These are phyloP conservation scores for Zymoseptoria pseudotritici DNA, from an alignment of 2,329 filamentous ascomycete genomes.

Conservation along the genomic window DNA sequence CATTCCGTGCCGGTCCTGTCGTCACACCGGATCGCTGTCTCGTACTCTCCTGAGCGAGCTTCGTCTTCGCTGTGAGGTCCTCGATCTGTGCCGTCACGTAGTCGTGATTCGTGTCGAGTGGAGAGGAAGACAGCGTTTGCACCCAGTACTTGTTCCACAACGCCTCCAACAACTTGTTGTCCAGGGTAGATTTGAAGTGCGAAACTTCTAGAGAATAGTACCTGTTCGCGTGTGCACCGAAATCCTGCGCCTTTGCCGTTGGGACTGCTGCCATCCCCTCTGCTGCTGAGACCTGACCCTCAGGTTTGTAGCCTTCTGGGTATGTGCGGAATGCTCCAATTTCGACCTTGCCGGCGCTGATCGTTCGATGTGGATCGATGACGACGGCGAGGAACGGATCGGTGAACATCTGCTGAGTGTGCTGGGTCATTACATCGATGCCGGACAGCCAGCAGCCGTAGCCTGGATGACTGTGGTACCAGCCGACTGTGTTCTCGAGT, in stretches of 20 bases:
- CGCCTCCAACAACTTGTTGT: conserved; percentile 75
- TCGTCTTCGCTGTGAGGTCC: conserved; percentile 77
- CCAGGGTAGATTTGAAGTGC: conserved; percentile 89
- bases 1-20: conserved; percentile 20
- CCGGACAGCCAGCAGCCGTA: conserved; percentile 98
- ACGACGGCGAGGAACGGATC: conserved; percentile 95
- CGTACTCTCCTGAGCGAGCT: conserved; percentile 32
- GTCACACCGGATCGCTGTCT: conserved; percentile 20
- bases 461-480: conserved; percentile 96
- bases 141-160: conserved; percentile 99
- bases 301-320: conserved; percentile 62
- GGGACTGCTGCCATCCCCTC: conserved; percentile 73
- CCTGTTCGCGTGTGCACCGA: conserved; percentile 80
- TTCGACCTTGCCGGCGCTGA: conserved; percentile 89
- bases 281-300: conserved; percentile 31
- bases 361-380: conserved; percentile 91
- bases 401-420: conserved; percentile 72
- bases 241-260: conserved; percentile 88
- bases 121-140: conserved; percentile 84
- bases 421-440: conserved; percentile 87
- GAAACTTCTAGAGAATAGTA: conserved; percentile 91
- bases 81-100: conserved; percentile 88
- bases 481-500: conserved; percentile 87
- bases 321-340: conserved; percentile 95
- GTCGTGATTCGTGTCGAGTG: conserved; percentile 84